Conservation (phyloP, 2,329 filamentous ascomycete genomes). For the Anthostomella pinea region DNA sequence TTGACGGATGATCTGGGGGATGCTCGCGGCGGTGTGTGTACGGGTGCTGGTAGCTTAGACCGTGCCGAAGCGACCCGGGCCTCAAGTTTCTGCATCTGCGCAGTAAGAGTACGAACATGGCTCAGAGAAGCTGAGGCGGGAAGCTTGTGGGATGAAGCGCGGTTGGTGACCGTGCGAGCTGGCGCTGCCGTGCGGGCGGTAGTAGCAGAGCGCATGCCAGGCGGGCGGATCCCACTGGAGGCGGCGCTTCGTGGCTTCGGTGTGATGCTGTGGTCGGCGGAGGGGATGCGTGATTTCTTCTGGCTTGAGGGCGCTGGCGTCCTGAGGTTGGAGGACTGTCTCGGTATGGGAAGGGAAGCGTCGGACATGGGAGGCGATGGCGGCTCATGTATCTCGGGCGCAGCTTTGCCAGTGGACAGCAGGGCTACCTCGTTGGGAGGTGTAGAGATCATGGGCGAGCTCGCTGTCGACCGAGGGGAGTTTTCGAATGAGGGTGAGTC, state of each 20-base stretch:
- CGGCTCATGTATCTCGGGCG: constrained; percentile 72
- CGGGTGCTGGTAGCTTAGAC: constrained; percentile 84
- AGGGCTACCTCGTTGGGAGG: constrained; percentile 72
- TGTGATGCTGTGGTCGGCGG: constrained; percentile 51
- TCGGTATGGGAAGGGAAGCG: constrained; percentile 61
- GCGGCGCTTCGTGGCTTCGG: constrained; percentile 47
- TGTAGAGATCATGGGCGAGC: constrained; percentile 85
- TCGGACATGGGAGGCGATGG: constrained; percentile 95
- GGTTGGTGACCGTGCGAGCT: constrained; percentile 45
- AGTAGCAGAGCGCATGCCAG: constrained; percentile 44
- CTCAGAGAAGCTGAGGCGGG: constrained; percentile 71
- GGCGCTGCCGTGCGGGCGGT: constrained; percentile 46
- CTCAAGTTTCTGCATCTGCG: constrained; percentile 95
- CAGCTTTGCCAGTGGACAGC: constrained; percentile 47
- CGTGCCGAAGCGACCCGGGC: constrained; percentile 87
- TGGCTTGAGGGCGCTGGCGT: constrained; percentile 32
- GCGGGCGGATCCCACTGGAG: constrained; percentile 36
- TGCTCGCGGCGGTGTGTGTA: constrained; percentile 70
- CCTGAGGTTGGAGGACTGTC: constrained; percentile 44
- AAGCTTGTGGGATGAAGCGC: constrained; percentile 46
- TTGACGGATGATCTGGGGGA: constrained; percentile 63
- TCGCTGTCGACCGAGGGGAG: constrained; percentile 81
- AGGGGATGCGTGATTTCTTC: constrained; percentile 53
- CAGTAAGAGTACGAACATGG: constrained; percentile 90
- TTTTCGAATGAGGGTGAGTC: constrained; percentile 72